phyloP scores from a whole-genome alignment of 148 eudicot species.

The Fagopyrum homotropicum region DNA sequence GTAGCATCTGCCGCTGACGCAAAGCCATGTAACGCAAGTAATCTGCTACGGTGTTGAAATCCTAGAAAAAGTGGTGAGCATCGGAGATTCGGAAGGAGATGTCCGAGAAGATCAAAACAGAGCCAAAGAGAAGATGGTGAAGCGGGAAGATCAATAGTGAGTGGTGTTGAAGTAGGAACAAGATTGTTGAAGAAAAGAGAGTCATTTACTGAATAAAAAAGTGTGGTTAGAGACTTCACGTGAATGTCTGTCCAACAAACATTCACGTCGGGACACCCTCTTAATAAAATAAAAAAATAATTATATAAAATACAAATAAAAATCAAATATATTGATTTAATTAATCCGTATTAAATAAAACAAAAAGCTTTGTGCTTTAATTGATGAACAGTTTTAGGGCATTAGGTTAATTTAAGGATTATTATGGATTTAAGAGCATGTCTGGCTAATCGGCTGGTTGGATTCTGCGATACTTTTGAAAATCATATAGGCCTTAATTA shows the following conservation, averaged over 20 bases:
- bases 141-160: too few species aligned
- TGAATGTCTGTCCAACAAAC: conserved; percentile 13
- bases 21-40: too few species aligned
- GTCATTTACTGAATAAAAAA: background rate
- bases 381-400: conserved; percentile 7
- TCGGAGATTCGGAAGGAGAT: too few species aligned
- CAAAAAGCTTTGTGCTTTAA: background rate
- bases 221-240: background rate
- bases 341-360: background rate
- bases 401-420: background rate
- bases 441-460: background rate
- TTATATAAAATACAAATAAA: too few species aligned
- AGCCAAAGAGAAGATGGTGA: too few species aligned
- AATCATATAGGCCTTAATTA: background rate
- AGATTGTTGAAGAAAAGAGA: background rate
- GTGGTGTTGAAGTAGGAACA: background rate
- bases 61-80: too few species aligned
- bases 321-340: background rate
- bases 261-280: conserved; percentile 10
- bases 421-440: conserved; percentile 4
- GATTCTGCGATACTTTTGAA: background rate
- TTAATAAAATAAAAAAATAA: background rate
- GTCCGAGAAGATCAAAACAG: too few species aligned
- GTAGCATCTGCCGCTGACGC: too few species aligned
- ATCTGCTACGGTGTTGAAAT: too few species aligned